Evolutionary conservation across 805 yeast species (phyloP).

Genomic region (Kockiozyma suomiensis): DNA sequence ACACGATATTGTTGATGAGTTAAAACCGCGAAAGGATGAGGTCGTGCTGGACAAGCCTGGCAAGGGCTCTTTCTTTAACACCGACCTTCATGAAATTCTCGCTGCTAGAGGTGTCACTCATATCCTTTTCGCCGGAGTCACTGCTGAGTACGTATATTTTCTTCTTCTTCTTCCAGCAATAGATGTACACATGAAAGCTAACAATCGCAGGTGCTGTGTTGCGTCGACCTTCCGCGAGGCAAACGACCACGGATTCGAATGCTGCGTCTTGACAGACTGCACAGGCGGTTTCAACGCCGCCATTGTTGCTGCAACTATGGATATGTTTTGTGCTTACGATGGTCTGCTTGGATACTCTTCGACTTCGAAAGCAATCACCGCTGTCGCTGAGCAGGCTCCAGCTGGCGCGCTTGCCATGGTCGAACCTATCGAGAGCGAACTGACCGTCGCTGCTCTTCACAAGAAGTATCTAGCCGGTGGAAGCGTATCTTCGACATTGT

Average conservation of each 20-base stretch:
- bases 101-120: conserved; percentile 41
- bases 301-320: conserved; percentile 34
- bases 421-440: conserved; percentile 9
- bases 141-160: conserved; percentile 37
- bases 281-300: conserved; percentile 37
- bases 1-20: conserved; percentile 42
- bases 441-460: conserved; percentile 1
- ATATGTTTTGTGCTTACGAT: conserved; percentile 37
- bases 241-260: conserved; percentile 43
- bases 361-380: conserved; percentile 16
- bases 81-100: conserved; percentile 40
- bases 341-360: conserved; percentile 38
- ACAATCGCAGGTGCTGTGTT: conserved; percentile 40
- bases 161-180: too few relatives aligned
- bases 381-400: conserved; percentile 16
- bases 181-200: too few relatives aligned
- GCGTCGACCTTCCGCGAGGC: conserved; percentile 44
- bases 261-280: conserved; percentile 39
- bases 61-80: conserved; percentile 43
- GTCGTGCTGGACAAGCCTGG: conserved; percentile 43
- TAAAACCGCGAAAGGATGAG: conserved; percentile 39
- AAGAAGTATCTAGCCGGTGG: conserved; percentile 1
- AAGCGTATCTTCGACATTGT: not conserved
- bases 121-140: conserved; percentile 41
- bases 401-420: conserved; percentile 11